Percentiles rank a stretch among this genome's conserved stretches.
Conservation (phyloP, 176 grass and related monocot genomes). For the Rhipidocladum racemiflorum region DNA sequence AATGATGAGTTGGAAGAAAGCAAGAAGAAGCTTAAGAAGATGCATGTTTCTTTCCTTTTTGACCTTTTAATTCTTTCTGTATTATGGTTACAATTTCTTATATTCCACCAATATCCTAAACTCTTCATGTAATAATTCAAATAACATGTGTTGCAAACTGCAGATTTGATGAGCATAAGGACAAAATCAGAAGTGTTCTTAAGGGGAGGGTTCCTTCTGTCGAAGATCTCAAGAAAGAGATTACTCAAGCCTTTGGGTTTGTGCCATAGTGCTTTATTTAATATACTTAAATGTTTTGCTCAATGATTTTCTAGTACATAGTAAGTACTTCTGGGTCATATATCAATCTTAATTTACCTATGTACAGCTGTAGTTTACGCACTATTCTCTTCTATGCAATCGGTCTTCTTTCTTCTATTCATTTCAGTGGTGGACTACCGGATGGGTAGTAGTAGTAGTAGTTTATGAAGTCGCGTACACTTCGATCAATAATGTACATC, state of each 20-base stretch:
- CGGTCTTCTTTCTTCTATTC: background rate
- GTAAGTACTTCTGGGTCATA: background rate
- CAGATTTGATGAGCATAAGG: conserved; percentile 67
- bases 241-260: conserved; percentile 67
- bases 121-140: background rate
- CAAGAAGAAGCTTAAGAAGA: conserved; percentile 61
- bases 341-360: conserved; percentile 20
- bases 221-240: conserved; percentile 71
- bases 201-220: conserved; percentile 55
- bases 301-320: conserved; percentile 22
- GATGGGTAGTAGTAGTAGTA: conserved; percentile 5
- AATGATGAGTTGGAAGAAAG: conserved; percentile 68
- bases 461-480: background rate
- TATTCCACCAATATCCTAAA: conserved; percentile 18
- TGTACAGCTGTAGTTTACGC: conserved; percentile 2
- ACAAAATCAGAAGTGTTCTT: conserved; percentile 69
- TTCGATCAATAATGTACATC: background rate
- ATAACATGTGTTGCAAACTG: conserved; percentile 41
- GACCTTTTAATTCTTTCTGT: conserved; percentile 20
- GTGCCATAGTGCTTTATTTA: conserved; percentile 13
- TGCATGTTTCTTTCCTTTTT: conserved; percentile 48
- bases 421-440: background rate
- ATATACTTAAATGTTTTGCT: background rate
- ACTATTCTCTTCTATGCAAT: background rate
- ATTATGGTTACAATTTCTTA: background rate